Base-by-base conservation (phyloP, 306 rosid species). In the Mucuna pruriens region DNA sequence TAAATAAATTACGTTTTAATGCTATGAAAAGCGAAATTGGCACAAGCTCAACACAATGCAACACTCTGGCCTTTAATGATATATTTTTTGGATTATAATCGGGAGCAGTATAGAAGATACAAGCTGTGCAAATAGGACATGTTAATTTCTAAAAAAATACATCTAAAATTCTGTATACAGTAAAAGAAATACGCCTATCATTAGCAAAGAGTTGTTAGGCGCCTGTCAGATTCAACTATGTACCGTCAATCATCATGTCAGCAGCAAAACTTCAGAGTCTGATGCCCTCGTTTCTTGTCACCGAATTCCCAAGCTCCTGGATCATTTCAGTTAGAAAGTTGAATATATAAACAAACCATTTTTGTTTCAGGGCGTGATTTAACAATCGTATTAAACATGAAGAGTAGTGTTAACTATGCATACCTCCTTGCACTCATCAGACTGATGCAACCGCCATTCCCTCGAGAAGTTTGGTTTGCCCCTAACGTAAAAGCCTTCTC, bases 281-380 rank as follows among this genome's bases (percentile, higher is more conserved):
- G 61, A 40, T 33, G 58, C 26, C 29, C 51, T 45, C 70, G 19
- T 78, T 71, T 49, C 49, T 36, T 39, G 40, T 89, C 89, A 93
- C 82, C 90, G 89, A 82, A 95, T 86, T 67, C 94, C 93, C 87
- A 81, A 64, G 80, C 89, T 88, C 91, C 97, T 91, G 93, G 75
- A 54, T 45, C 68, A 73, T 81, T 81, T 77, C 71, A 85, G 66
- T 72, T 55, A 57, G 65, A 20, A 79, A 72, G 15, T 61, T 9
- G n/a, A 62, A 75, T 66, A 46, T 22, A 78, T 55, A 70, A 70
- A 40, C 65, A 70, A 49, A 39, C 11, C 19, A 51, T 34, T 45
- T n/a, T 33, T 44, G 3, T 42, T 49, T 75, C 12, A 1, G 7
- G 66, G 52, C 15, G 46, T 4, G 48, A 40, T 52, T 71, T 79